Evolutionary conservation across 805 yeast genomes (phyloP).

Genomic region (Ogataea pilisensis): DNA sequence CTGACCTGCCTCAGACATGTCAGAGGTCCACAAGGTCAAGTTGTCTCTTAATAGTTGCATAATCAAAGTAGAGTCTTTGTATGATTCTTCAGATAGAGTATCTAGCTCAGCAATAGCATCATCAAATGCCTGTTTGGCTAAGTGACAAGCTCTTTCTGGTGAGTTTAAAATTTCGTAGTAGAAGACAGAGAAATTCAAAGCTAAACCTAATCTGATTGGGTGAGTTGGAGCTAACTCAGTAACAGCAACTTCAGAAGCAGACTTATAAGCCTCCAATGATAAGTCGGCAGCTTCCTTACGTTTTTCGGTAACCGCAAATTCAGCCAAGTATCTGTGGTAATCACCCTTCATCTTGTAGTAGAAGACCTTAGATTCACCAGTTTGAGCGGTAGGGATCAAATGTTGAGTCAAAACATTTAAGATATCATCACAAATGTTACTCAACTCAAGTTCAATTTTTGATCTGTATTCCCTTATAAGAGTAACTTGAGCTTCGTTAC

Average conservation of each 20-base stretch:
- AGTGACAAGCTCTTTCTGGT: slow-evolving; percentile 98
- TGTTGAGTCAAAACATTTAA: slow-evolving; percentile 82
- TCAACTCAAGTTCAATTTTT: slow-evolving; percentile 88
- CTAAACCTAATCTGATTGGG: slow-evolving; percentile 97
- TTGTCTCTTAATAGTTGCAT: slow-evolving; percentile 99
- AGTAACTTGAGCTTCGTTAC: slow-evolving; percentile 83
- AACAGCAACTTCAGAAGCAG: slow-evolving; percentile 96
- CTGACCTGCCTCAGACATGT: slow-evolving; percentile 78
- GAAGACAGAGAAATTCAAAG: slow-evolving; percentile 95
- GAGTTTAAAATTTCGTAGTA: slow-evolving; percentile 97
- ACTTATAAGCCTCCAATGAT: slow-evolving; percentile 89
- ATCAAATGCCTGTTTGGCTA: slow-evolving; percentile 98
- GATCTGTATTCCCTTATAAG: slow-evolving; percentile 92
- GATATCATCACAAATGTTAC: slow-evolving; percentile 92
- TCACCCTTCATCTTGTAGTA: slow-evolving; percentile 99
- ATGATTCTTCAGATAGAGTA: slow-evolving; percentile 94
- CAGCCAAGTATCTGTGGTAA: slow-evolving; percentile 98
- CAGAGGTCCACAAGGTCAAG: slow-evolving; percentile 96
- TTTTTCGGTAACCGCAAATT: slow-evolving; percentile 87
- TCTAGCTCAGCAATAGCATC: slow-evolving; percentile 99
- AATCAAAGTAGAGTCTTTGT: slow-evolving; percentile 96
- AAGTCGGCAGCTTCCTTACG: slow-evolving; percentile 90
- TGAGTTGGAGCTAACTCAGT: slow-evolving; percentile 98
- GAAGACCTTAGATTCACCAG: slow-evolving; percentile 97
- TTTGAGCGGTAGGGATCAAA: slow-evolving; percentile 88